Evolutionary conservation across 73 alveolate genomes (phyloP).

Genomic region (Diophrys sp.): DNA sequence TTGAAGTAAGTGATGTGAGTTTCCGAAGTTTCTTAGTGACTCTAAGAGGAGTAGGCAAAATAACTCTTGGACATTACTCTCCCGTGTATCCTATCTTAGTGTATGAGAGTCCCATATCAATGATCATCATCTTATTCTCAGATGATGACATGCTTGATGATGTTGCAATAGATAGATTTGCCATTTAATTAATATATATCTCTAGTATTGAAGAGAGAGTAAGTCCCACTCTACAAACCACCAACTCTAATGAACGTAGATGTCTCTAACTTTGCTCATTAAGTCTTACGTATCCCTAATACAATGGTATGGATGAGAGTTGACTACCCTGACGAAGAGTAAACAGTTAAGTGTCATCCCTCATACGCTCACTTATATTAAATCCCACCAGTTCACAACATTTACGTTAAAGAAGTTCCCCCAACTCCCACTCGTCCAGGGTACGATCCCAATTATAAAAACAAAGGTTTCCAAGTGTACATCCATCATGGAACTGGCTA

Average conservation of each 20-base stretch:
- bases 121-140: background rate
- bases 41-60: slow-evolving; percentile 1
- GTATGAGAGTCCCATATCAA: background rate
- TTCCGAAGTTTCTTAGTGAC: background rate
- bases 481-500: slow-evolving; percentile 53
- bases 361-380: slow-evolving; percentile 23
- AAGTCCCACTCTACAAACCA: slow-evolving; percentile 40
- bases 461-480: slow-evolving; percentile 43
- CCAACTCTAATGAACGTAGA: slow-evolving; percentile 36
- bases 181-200: too few relatives aligned
- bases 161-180: background rate
- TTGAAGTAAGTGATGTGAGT: background rate
- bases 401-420: slow-evolving; percentile 24
- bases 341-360: slow-evolving; percentile 40
- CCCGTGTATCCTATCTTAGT: slow-evolving; percentile 5
- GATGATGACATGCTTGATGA: background rate
- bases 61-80: background rate
- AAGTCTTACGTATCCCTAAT: slow-evolving; percentile 40
- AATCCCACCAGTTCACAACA: slow-evolving; percentile 46
- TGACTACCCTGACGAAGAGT: slow-evolving; percentile 30
- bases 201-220: too few relatives aligned
- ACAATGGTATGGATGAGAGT: slow-evolving; percentile 23
- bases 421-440: slow-evolving; percentile 37
- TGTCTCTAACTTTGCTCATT: slow-evolving; percentile 27
- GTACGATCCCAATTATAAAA: slow-evolving; percentile 41